These are phyloP conservation scores for Boehmeria nivea DNA, from an alignment of 306 rosid genomes.

Conservation along the genomic window DNA sequence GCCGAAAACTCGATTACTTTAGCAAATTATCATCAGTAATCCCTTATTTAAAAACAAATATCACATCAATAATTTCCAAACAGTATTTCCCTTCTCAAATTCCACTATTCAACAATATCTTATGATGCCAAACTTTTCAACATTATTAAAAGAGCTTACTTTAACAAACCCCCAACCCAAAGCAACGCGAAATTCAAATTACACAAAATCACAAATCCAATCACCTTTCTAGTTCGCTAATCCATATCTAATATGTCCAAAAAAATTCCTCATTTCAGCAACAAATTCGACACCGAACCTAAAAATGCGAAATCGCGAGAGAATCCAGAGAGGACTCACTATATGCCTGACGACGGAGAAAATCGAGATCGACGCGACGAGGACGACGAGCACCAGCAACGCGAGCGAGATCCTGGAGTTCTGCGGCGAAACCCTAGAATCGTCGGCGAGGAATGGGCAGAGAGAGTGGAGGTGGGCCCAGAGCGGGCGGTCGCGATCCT, in stretches of 20 bases:
- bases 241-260: background rate
- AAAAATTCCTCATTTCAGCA: background rate
- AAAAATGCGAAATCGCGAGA: constrained; percentile 1
- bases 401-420: constrained; percentile 67
- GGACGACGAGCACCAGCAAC: constrained; percentile 33
- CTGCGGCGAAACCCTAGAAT: constrained; percentile 64
- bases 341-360: constrained; percentile 50
- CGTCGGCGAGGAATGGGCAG: constrained; percentile 54
- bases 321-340: constrained; percentile 36
- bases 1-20: constrained; percentile 14
- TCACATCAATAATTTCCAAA: too few relatives aligned
- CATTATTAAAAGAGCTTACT: background rate
- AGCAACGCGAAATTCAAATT: too few relatives aligned
- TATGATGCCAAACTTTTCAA: background rate
- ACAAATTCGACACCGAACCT: background rate
- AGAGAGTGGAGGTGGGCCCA: constrained; percentile 42
- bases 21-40: too few relatives aligned
- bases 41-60: too few relatives aligned
- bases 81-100: background rate
- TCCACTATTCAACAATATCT: background rate
- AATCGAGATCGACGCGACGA: constrained; percentile 43
- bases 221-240: background rate
- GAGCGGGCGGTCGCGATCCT: constrained; percentile 73
- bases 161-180: background rate
- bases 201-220: background rate